phyloP scores from a whole-genome alignment of 345 rosid genomes.

The Draba incana region DNA sequence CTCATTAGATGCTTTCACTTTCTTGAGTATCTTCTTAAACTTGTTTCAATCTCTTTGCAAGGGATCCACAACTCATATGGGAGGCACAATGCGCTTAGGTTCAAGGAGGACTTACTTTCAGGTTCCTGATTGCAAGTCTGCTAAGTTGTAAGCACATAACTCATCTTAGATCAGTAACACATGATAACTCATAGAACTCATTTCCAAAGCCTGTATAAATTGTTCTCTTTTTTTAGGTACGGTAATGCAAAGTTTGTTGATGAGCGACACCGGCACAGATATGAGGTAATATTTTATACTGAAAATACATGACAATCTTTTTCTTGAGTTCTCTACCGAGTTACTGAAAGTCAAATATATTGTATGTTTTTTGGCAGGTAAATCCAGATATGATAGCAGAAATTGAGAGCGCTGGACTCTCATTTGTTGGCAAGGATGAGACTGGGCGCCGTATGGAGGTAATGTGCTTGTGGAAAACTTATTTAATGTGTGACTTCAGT shows the following conservation, averaged over 20 bases:
- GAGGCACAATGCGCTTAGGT: slow-evolving; percentile 85
- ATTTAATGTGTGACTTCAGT: background rate
- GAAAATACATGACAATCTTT: too few species aligned
- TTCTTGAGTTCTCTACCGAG: background rate
- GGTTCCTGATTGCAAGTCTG: slow-evolving; percentile 69
- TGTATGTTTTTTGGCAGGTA: slow-evolving; percentile 48
- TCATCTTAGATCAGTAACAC: slow-evolving; percentile 3
- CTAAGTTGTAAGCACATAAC: slow-evolving; percentile 57
- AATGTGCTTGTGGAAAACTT: slow-evolving; percentile 16
- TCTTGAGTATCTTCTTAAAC: slow-evolving; percentile 2
- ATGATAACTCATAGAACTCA: slow-evolving; percentile 3
- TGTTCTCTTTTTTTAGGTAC: slow-evolving; percentile 50
- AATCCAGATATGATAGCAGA: slow-evolving; percentile 69
- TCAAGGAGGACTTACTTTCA: slow-evolving; percentile 75
- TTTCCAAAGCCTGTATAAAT: slow-evolving; percentile 8
- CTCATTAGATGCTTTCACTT: slow-evolving; percentile 3
- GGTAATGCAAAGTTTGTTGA: slow-evolving; percentile 66
- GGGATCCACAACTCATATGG: slow-evolving; percentile 88
- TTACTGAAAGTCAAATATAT: slow-evolving; percentile 8
- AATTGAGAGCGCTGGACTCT: slow-evolving; percentile 72
- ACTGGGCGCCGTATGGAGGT: slow-evolving; percentile 81
- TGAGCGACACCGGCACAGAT: slow-evolving; percentile 85
- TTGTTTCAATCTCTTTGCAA: slow-evolving; percentile 34
- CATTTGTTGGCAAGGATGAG: slow-evolving; percentile 81
- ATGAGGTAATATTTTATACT: slow-evolving; percentile 54